A percentile compares a stretch with the other conserved stretches of the same genome.
These are phyloP conservation scores for Colletotrichum sp. DNA, from an alignment of 2,329 filamentous ascomycete genomes.

Conservation along the genomic window DNA sequence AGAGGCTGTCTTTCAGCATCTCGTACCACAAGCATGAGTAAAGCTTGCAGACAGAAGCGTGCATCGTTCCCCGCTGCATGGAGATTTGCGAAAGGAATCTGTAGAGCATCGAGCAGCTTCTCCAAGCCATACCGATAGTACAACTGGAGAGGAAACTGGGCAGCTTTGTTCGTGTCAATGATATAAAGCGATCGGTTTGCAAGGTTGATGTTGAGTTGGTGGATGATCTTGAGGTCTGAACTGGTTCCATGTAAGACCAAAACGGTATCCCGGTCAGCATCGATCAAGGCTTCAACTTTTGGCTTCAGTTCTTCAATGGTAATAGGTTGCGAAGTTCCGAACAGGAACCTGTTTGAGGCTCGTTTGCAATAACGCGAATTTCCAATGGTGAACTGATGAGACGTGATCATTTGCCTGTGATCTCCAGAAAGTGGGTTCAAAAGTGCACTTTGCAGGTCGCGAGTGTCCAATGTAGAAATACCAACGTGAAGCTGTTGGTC, in stretches of 20 bases:
- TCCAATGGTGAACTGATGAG: conserved; percentile 13
- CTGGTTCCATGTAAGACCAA: not conserved
- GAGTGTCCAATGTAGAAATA: conserved; percentile 4
- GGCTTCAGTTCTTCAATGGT: conserved; percentile 2
- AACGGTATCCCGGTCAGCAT: not conserved
- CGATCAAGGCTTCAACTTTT: not conserved
- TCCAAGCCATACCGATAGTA: conserved; percentile 25
- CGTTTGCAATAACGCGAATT: not conserved
- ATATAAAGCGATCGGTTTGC: conserved; percentile 20
- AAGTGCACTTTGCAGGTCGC: not conserved
- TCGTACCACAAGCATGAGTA: conserved; percentile 22
- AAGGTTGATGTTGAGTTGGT: not conserved
- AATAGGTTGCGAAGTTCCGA: conserved; percentile 7
- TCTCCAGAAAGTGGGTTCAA: not conserved
- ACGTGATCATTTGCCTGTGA: not conserved
- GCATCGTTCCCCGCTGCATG: conserved; percentile 33
- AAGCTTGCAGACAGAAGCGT: conserved; percentile 25
- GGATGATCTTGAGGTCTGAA: conserved; percentile 8
- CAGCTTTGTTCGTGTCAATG: conserved; percentile 29
- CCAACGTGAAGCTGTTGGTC: conserved; percentile 16
- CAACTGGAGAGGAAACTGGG: conserved; percentile 27
- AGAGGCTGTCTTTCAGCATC: not conserved
- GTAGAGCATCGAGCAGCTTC: conserved; percentile 23
- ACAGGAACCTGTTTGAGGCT: conserved; percentile 19
- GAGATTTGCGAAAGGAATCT: conserved; percentile 23